A percentile compares a stretch with the other conserved stretches of the same genome.
Evolutionary conservation across 768 basidiomycete species (phyloP).

Genomic region (Leucosporidium yakuticum): DNA sequence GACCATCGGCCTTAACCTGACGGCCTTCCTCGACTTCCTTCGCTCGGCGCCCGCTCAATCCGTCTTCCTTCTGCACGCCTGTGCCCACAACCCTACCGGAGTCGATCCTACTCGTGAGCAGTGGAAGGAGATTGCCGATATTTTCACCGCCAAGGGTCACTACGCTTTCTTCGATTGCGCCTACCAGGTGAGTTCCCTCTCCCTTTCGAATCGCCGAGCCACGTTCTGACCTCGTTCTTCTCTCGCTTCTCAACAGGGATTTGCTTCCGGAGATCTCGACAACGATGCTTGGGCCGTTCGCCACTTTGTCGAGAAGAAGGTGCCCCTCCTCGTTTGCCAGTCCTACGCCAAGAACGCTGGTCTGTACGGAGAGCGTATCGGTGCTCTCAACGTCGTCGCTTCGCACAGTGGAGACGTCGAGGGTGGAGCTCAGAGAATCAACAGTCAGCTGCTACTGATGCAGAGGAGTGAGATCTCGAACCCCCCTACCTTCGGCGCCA

Average conservation of each 20-base stretch:
- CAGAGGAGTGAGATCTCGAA: conserved; percentile 97
- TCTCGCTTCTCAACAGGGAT: conserved; percentile 90
- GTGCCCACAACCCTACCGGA: conserved; percentile 93
- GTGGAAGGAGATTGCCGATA: conserved; percentile 82
- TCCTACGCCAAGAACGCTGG: conserved; percentile 99
- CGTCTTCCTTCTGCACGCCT: conserved; percentile 87
- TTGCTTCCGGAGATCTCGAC: conserved; percentile 85
- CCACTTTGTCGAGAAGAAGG: conserved; percentile 83
- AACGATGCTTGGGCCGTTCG: conserved; percentile 92
- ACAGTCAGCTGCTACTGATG: conserved; percentile 90
- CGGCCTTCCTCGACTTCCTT: conserved; percentile 53
- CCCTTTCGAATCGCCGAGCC: neutral
- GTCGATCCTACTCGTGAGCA: conserved; percentile 89
- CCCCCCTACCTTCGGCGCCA: conserved; percentile 84
- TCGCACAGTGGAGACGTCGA: conserved; percentile 49
- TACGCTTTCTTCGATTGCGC: conserved; percentile 93
- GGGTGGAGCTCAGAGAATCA: conserved; percentile 72
- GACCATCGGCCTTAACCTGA: conserved; percentile 84
- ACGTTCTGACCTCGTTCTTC: conserved; percentile 84
- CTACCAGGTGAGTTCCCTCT: conserved; percentile 48
- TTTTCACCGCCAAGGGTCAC: conserved; percentile 68
- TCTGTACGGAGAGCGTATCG: conserved; percentile 94
- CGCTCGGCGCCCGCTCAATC: conserved; percentile 68
- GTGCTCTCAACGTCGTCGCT: conserved; percentile 75
- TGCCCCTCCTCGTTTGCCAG: conserved; percentile 79